Percentiles rank a stretch among this genome's conserved stretches.
Evolutionary conservation across 116 monocot genomes (phyloP).

Genomic region (Iris pallida): DNA sequence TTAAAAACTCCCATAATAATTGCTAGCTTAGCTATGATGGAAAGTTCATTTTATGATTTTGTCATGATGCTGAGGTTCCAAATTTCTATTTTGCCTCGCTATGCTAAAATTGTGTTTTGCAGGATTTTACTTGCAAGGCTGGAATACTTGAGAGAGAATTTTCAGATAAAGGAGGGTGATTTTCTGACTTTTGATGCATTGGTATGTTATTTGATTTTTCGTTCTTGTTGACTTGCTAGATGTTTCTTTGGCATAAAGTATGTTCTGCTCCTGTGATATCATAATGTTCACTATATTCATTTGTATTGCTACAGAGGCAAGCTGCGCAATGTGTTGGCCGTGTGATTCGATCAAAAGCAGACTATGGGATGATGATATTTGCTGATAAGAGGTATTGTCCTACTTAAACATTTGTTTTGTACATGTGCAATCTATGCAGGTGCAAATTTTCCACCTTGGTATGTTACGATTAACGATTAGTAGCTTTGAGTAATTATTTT

Average conservation of each 20-base stretch:
- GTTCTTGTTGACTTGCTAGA: background rate
- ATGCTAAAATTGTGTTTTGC: slow-evolving; percentile 15
- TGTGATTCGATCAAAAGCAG: slow-evolving; percentile 99
- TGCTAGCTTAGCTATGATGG: background rate
- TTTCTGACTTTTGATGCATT: slow-evolving; percentile 99
- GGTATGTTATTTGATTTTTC: slow-evolving; percentile 39
- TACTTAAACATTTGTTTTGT: background rate
- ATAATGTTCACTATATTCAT: slow-evolving; percentile 3
- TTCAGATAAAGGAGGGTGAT: slow-evolving; percentile 99
- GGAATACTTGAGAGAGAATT: slow-evolving; percentile 91
- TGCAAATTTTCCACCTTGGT: background rate
- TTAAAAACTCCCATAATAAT: background rate
- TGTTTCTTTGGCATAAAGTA: slow-evolving; percentile 5
- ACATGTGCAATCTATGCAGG: background rate
- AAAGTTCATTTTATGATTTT: too few relatives aligned
- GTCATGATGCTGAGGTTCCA: too few relatives aligned
- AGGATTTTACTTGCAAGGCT: slow-evolving; percentile 90
- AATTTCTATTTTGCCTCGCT: background rate
- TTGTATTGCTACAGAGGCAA: slow-evolving; percentile 59
- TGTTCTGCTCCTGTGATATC: background rate
- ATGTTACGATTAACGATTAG: background rate
- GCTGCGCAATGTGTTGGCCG: slow-evolving; percentile 99
- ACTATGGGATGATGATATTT: slow-evolving; percentile 99
- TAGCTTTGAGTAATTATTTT: too few relatives aligned
- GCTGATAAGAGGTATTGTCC: slow-evolving; percentile 87